These are phyloP conservation scores for Brassica napus DNA, from an alignment of 345 rosid genomes.

Conservation along the genomic window Da-Ae NC_063450.1:2591001-2591500, in stretches of 20 bases:
- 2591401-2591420: neutral
- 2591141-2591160: neutral
- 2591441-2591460: neutral
- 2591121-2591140: neutral
- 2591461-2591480: neutral
- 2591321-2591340: neutral
- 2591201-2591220: neutral
- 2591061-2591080: constrained; percentile 45
- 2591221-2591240: neutral
- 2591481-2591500: neutral
- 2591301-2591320: neutral
- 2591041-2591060: neutral
- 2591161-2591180: neutral
- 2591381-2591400: neutral
- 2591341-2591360: neutral
- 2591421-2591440: neutral
- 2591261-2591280: neutral
- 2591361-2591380: neutral
- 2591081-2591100: neutral
- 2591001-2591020: constrained; percentile 48
- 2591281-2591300: neutral
- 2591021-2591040: neutral
- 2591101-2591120: neutral
- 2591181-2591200: too few relatives aligned
- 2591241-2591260: neutral